These are phyloP conservation scores for Cercospora canescens DNA, from an alignment of 2,329 filamentous ascomycete species.

Conservation along the genomic window DNA sequence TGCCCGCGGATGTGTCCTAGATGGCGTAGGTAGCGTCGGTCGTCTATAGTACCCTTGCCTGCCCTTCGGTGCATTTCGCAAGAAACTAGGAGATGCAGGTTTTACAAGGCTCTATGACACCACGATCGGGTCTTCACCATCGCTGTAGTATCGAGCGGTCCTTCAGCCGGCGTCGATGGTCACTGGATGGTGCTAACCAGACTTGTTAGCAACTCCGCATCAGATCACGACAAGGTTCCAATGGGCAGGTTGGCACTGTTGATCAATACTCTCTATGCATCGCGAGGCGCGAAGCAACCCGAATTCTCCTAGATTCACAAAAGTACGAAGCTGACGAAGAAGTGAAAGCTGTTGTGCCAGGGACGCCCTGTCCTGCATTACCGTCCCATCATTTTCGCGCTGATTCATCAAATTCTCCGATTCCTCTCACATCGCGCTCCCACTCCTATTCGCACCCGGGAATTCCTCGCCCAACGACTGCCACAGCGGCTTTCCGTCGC, in stretches of 20 bases:
- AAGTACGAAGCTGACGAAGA: neutral
- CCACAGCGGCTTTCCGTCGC: conserved; percentile 23
- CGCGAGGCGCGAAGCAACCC: too few species aligned
- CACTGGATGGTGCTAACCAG: neutral
- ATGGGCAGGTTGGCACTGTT: neutral
- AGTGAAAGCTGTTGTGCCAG: neutral
- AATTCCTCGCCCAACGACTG: conserved; percentile 19
- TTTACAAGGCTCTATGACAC: neutral
- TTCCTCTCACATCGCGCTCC: conserved; percentile 7
- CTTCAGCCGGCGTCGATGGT: neutral
- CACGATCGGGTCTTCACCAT: neutral
- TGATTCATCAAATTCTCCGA: neutral
- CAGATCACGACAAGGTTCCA: neutral
- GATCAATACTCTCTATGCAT: too few species aligned
- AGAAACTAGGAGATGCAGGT: neutral
- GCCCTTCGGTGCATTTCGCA: neutral
- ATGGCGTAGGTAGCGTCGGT: neutral
- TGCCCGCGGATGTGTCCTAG: neutral
- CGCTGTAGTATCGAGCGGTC: neutral
- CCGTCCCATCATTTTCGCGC: neutral
- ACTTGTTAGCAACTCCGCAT: neutral
- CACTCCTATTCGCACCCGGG: conserved; percentile 25
- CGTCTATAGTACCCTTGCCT: neutral
- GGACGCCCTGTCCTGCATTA: neutral
- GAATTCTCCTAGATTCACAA: neutral